Conservation (phyloP, 73 alveolate genomes). For the Urostyla sp. region DNA sequence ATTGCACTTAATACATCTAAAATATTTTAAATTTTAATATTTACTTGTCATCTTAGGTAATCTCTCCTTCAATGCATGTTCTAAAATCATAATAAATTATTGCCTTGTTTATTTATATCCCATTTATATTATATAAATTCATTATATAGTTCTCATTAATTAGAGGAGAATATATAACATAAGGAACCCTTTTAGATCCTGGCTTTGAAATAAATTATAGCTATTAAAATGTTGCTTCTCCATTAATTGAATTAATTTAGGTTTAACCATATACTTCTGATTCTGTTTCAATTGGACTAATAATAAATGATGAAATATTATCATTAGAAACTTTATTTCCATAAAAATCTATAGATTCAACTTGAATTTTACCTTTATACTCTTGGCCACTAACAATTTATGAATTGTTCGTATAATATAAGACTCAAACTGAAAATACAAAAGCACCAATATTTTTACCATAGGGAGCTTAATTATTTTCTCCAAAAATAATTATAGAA, state of each 20-base stretch:
- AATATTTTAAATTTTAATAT: not conserved
- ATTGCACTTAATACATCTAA: slow-evolving; percentile 12
- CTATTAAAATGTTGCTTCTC: not conserved
- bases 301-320: not conserved
- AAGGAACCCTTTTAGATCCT: not conserved
- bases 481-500: not conserved
- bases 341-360: not conserved
- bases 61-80: slow-evolving; percentile 2
- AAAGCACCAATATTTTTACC: slow-evolving; percentile 1
- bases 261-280: not conserved
- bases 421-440: not conserved
- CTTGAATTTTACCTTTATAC: slow-evolving; percentile 8
- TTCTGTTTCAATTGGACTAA: not conserved
- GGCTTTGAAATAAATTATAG: not conserved
- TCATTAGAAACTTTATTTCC: not conserved
- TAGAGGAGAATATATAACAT: not conserved
- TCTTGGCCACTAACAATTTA: slow-evolving; percentile 4
- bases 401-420: not conserved
- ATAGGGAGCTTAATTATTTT: slow-evolving; percentile 9
- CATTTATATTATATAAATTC: not conserved
- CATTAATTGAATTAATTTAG: not conserved
- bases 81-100: not conserved
- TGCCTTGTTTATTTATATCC: not conserved
- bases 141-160: not conserved
- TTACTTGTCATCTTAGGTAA: not conserved